Evolutionary conservation across 305 asterid species (phyloP), one percentile per base, ranked within the genome.

Genomic region (Withania somnifera): DNA sequence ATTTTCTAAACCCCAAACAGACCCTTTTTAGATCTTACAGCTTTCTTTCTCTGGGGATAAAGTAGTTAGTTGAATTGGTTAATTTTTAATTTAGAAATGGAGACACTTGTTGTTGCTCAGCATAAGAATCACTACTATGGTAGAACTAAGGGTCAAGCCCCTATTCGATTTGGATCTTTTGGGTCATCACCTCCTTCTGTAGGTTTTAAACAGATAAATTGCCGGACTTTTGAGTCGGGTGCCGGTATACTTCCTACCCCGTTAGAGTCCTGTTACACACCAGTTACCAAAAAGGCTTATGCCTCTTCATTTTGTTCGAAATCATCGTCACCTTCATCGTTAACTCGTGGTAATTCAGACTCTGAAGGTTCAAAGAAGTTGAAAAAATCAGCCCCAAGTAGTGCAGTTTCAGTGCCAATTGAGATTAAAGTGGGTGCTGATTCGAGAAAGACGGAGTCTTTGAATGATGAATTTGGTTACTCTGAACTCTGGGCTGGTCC

Each of bases 401-500:
- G 85, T 34, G 87, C 91, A 0, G 19, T 26, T 75, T 26, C 79
- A 9, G 85, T 92, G 17, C 98, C 97, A 1, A 32, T 89, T 78
- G 80, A 81, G 79, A 84, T 87, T 85, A 71, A 83, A 26, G 66
- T 79, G 51, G 86, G 86, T 8, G 69, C 40, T 77, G 61, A 42
- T 64, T 42, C 42, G n/a, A 47, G 82, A 34, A 80, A 60, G 22
- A 81, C 75, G 6, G 64, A 53, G 13, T 38, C 78, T 81, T 81
- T 76, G 32, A 73, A 42, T 53, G 84, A 82, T 68, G 95, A 82
- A n/a, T 83, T 90, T 58, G 73, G 52, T 81, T 91, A 89, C 78
- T 90, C 93, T 22, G 98, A 94, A 89, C 95, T 86, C 11, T 95
- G 99, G 98, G 98, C 98, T 75, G 99, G 98, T 8, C 97, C 99